phyloP scores from a whole-genome alignment of 768 basidiomycete genomes.

The Ramaria sp. region DNA sequence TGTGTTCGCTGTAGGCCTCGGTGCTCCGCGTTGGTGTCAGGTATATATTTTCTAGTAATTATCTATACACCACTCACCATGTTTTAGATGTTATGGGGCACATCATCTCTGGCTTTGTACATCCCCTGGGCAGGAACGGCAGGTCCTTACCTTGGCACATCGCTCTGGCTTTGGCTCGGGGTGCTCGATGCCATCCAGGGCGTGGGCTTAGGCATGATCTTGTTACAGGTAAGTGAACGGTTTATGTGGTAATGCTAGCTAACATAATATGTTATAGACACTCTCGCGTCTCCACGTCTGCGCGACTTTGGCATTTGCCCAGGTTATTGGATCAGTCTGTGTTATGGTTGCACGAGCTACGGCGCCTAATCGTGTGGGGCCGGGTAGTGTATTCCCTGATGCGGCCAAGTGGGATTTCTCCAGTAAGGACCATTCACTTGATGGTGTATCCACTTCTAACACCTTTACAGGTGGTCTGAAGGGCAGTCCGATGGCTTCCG shows the following conservation, averaged over 20 bases:
- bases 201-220: constrained; percentile 87
- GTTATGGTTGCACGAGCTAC: constrained; percentile 92
- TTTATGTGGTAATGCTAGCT: background rate
- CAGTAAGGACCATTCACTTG: constrained; percentile 25
- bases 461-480: constrained; percentile 14
- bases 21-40: constrained; percentile 93
- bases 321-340: constrained; percentile 80
- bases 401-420: constrained; percentile 84
- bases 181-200: constrained; percentile 92
- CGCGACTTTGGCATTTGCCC: constrained; percentile 83
- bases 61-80: background rate
- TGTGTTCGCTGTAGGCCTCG: constrained; percentile 90
- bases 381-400: constrained; percentile 85
- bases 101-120: constrained; percentile 84
- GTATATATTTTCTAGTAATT: constrained; percentile 23
- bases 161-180: constrained; percentile 91
- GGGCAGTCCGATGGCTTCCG: constrained; percentile 74
- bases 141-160: constrained; percentile 84
- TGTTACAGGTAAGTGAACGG: constrained; percentile 42
- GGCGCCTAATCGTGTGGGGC: constrained; percentile 82
- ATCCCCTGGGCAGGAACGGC: constrained; percentile 84
- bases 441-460: constrained; percentile 1
- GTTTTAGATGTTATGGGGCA: constrained; percentile 82
- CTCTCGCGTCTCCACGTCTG: constrained; percentile 90
- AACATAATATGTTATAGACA: constrained; percentile 33